Evolutionary conservation across 352 stramenopile species (phyloP), one percentile per base, ranked within the genome.

Genomic region (Globisporangium nodosum): DNA sequence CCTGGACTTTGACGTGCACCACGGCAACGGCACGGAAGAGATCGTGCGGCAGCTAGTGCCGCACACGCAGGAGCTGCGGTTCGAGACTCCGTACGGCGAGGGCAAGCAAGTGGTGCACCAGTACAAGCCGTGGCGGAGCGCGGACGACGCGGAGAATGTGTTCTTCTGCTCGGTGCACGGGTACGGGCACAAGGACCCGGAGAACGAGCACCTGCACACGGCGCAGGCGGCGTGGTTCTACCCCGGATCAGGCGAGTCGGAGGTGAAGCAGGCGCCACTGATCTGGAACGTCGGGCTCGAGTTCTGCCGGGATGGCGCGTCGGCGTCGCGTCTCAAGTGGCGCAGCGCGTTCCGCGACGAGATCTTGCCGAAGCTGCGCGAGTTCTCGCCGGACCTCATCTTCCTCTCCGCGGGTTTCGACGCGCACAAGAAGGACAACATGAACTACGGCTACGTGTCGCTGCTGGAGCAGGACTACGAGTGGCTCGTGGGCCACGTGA

Each of bases 1-100:
- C 63, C 68, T 99, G 46, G 97, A 99, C 65, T 99, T 99, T 83
- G 97, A 99, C 72, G 96, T 99, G 27, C 97, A 99, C 68, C 96
- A 99, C 68, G 88, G 97, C 49, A 99, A 99, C 76, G 97, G 97
- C 16, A 99, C 97, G 0, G 95, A 99, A 60, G 83, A 98, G 49
- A 97, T 97, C 54, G 87, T 99, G 49, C 78, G 88, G 16, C 87
- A 98, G 53, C 72, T 99, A 1, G 82, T 96, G 51, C 97, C 96
- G 0, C 83, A 66, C 49, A 83, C 86, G 3, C 76, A 94, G 49
- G 87, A 91, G 61, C 63, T 88, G 15, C 56, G 56, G 6, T 91
- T 96, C 54, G 76, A 94, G 56, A 97, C 91, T n/a, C 88, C 87
- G 0, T 98, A 97, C 67, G 86, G 87, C 27, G 64, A 81, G n/a